phyloP scores from a whole-genome alignment of 1,139 yeast genomes.

The Candida labiduridarum region DNA sequence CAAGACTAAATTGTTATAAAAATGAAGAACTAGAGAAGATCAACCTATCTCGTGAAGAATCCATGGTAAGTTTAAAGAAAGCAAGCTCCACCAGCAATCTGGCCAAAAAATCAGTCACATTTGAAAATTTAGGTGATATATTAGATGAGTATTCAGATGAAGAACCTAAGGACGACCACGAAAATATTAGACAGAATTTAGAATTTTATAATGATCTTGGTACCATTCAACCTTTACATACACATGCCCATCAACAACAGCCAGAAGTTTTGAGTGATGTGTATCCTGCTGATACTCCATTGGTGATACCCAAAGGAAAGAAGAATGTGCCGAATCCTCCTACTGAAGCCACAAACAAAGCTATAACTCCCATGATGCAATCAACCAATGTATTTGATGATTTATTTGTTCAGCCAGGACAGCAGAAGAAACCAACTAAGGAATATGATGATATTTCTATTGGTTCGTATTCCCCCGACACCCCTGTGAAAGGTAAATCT shows the following conservation, averaged over 20 bases:
- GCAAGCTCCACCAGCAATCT: conserved; percentile 7
- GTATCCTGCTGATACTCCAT: conserved; percentile 40
- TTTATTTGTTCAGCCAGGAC: conserved; percentile 11
- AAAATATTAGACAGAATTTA: conserved; percentile 14
- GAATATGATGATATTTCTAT: conserved; percentile 27
- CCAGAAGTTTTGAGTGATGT: conserved; percentile 50
- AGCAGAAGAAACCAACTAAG: conserved; percentile 1
- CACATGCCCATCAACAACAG: conserved; percentile 26
- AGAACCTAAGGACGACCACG: conserved; percentile 16
- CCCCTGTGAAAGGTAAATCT: conserved; percentile 21
- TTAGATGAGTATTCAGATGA: conserved; percentile 22
- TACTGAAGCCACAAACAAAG: conserved; percentile 5
- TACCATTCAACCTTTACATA: conserved; percentile 9
- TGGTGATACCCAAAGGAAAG: conserved; percentile 34
- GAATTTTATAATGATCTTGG: conserved; percentile 11
- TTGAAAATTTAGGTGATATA: conserved; percentile 39
- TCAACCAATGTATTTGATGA: conserved; percentile 6
- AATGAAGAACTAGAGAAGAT: conserved; percentile 71
- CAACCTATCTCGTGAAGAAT: conserved; percentile 18
- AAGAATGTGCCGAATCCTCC: not conserved
- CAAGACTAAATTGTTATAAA: conserved; percentile 88
- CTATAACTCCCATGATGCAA: conserved; percentile 9
- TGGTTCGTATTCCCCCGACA: conserved; percentile 41
- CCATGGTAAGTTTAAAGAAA: conserved; percentile 3
- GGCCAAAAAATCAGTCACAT: conserved; percentile 41